Base-by-base conservation (phyloP, 129 eudicot genomes). In the Tagetes patula region DNA sequence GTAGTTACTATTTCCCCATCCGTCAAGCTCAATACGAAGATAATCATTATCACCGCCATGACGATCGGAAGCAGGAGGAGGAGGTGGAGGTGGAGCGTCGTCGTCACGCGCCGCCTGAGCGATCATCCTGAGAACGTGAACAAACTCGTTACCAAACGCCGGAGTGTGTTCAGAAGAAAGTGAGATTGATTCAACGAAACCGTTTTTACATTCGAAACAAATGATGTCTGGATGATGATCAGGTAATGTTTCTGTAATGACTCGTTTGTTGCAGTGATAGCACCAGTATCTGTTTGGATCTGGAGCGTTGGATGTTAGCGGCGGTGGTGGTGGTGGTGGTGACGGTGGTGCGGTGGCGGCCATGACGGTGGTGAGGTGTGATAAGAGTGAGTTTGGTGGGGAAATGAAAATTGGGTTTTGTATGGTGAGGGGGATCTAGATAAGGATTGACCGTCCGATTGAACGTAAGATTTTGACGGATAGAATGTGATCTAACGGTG, bases 231-330 rank as follows among this genome's bases (percentile, higher is more conserved):
- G 27, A 61, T 84, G 84, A 2, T 64, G 96, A 69, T 85, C 92
- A 12, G 87, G 69, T 60, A 73, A 69, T 73, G 89, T 86, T 77
- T 89, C 96, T 75, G 89, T 64, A 36, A 86, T 61, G 42, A 93
- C 98, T 12, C 96, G 90, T 76, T 82, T 85, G 52, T 85, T 82
- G 83, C 98, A 89, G 70, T 82, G 95, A 81, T 89, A 84, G 75
- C 98, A 93, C 98, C 96, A 93, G 85, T 89, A 84, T 70, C 81
- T 84, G 27, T 10, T 41, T 1, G 60, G 75, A 38, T 59, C 63
- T 2, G 56, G 74, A 45, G 34, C 40, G 8, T 9, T 37, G 30
- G 41, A 3, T 5, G 33, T 12, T 47, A 70, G 20, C 37, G 77
- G 77, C 3, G 77, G 70, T 3, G 70, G 50, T 0, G 77, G 58